These are phyloP conservation scores for Fusarium mundagurra DNA, from an alignment of 2,329 filamentous ascomycete species.

Conservation along the genomic window DNA sequence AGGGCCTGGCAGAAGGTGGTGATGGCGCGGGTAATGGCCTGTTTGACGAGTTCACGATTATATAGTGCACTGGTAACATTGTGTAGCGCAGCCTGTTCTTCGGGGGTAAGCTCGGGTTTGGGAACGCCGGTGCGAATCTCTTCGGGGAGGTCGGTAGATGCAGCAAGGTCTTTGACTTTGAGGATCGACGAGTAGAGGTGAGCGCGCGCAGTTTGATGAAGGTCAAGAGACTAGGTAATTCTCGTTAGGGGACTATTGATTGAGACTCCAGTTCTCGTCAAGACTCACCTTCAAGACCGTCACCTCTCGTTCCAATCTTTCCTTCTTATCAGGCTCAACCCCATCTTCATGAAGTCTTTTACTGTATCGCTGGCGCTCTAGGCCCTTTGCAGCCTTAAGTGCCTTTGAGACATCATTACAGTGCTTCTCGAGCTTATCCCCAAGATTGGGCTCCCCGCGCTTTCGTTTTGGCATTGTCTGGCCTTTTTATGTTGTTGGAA, in stretches of 20 bases:
- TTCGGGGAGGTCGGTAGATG: constrained; percentile 60
- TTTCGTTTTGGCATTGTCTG: constrained; percentile 67
- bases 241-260: not conserved
- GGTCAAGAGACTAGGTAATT: constrained; percentile 60
- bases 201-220: constrained; percentile 65
- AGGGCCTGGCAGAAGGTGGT: constrained; percentile 60
- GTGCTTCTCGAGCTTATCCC: constrained; percentile 62
- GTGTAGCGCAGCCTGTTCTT: constrained; percentile 62
- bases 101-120: constrained; percentile 62
- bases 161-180: constrained; percentile 62
- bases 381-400: constrained; percentile 77
- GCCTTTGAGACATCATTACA: constrained; percentile 71
- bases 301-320: constrained; percentile 70
- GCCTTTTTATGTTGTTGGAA: constrained; percentile 25
- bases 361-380: constrained; percentile 80
- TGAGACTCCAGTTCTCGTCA: not conserved
- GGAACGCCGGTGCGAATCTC: constrained; percentile 58
- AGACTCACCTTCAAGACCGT: constrained; percentile 62
- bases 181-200: constrained; percentile 66
- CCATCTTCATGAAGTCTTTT: constrained; percentile 64
- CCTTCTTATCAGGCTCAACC: constrained; percentile 59
- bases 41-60: constrained; percentile 61
- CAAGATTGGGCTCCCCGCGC: constrained; percentile 57
- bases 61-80: constrained; percentile 69
- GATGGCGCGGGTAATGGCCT: constrained; percentile 60